Evolutionary conservation across 495 filamentous ascomycete genomes (phyloP).

Genomic region (Jackrogersella minutella): DNA sequence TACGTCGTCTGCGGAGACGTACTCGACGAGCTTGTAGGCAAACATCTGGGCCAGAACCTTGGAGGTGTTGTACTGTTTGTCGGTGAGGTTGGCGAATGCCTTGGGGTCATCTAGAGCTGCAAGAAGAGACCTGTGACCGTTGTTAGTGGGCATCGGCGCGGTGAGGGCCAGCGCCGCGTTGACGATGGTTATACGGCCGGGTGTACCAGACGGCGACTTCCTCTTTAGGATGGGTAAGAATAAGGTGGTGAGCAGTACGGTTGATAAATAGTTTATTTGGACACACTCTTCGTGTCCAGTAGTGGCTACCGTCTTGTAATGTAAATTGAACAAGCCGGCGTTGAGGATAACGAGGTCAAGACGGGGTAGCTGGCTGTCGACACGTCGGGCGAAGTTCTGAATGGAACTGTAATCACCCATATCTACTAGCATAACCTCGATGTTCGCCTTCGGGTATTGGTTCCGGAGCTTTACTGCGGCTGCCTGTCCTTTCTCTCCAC

Average conservation of each 20-base stretch:
- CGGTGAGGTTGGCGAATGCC: slow-evolving; percentile 34
- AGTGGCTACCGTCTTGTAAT: slow-evolving; percentile 38
- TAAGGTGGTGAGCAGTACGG: slow-evolving; percentile 56
- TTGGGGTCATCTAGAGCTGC: slow-evolving; percentile 52
- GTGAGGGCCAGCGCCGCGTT: slow-evolving; percentile 46
- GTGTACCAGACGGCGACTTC: slow-evolving; percentile 40
- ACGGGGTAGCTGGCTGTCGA: slow-evolving; percentile 44
- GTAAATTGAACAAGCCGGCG: slow-evolving; percentile 53
- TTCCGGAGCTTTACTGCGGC: slow-evolving; percentile 50
- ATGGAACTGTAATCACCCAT: slow-evolving; percentile 57
- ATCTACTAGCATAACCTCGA: slow-evolving; percentile 66
- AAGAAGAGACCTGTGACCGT: slow-evolving; percentile 48
- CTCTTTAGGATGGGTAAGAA: slow-evolving; percentile 58
- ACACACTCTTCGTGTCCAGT: slow-evolving; percentile 60
- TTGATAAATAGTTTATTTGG: slow-evolving; percentile 61
- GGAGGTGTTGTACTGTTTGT: slow-evolving; percentile 50
- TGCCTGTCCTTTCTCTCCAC: slow-evolving; percentile 52
- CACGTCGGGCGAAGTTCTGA: slow-evolving; percentile 52
- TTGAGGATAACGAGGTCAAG: slow-evolving; percentile 64
- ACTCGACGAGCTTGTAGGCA: slow-evolving; percentile 52
- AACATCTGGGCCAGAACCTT: slow-evolving; percentile 57
- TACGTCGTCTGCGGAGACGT: slow-evolving; percentile 54
- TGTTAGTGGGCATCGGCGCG: slow-evolving; percentile 46
- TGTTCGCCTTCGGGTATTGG: slow-evolving; percentile 47
- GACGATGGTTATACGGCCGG: slow-evolving; percentile 53